Evolutionary conservation across 768 basidiomycete species (phyloP), one percentile per base, ranked within the genome.

Genomic region (Suillus tomentosus): DNA sequence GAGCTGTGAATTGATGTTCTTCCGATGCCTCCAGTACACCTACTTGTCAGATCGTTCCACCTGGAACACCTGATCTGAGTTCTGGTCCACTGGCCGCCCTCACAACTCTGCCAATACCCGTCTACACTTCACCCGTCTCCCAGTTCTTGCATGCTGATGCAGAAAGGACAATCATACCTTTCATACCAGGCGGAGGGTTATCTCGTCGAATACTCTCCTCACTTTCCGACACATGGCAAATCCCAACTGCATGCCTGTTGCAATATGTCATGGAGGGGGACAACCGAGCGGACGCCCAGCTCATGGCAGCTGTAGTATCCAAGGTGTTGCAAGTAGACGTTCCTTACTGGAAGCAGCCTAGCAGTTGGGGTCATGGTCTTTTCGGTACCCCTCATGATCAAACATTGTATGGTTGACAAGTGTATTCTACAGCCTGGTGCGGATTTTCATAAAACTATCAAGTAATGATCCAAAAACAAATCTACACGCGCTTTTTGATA

Each of bases 231-330:
- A 68, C 73, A 45, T 86, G 84, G 81, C 68, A 79, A 22, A 80
- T 84, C 48, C 87, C 88, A 27, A 84, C 82, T 1, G 85, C 82
- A 0, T 79, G 83, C 17, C 74, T 94, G 11, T 77, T 92, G 56
- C 89, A 91, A 55, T 94, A 91, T 70, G 91, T 87, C 13, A 79
- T 91, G 64, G 92, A 95, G 71, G 92, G 93, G 2, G 93, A 95
- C 73, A 95, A 95, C 69, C 80, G 88, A 64, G 79, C 73, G 19
- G 92, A 95, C 72, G 92, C 92, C 0, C 79, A 80, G 22, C 70
- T 87, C 42, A 78, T 91, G 48, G 89, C 90, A 3, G 76, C 78
- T 6, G 84, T 82, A 34, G 79, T 82, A 8, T 77, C 80, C 48
- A 86, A 82, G 65, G 79, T 83, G 4, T 60, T 90, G 37, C 80